Base-by-base conservation (phyloP, 495 filamentous ascomycete species). In the Penicillium silybi region DNA sequence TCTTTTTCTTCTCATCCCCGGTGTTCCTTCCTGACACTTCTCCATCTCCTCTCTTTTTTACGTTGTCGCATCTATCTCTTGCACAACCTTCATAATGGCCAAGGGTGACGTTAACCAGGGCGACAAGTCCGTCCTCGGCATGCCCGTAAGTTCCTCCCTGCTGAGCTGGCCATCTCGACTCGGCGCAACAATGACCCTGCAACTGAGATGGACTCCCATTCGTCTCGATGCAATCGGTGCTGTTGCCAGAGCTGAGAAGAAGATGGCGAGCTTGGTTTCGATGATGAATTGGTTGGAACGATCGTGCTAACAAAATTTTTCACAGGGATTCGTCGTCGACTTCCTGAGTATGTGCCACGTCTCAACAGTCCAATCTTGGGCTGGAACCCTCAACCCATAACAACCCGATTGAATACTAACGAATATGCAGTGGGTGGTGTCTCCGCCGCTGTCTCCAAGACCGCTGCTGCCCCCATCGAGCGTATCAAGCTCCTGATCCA, bases 401-500 rank as follows among this genome's bases (percentile, higher is more conserved):
- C 1, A 11, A 25, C 46, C 27, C 6, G 23, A 42, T 32, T 27
- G 29, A 27, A 53, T 66, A 65, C 65, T 73, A 64, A 74, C 71
- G 54, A 38, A 49, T 32, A 44, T 54, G 68, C 65, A 93, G 90
- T 97, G 95, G 93, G 93, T 88, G 93, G 93, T 96, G 87, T 98
- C 61, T 96, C 93, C 67, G 93, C 93, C 70, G 93, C 93, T 77
- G 91, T 98, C 86, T 97, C 93, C 66, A 98, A 98, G 88, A 98
- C 93, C 63, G 95, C 95, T 70, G 93, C 93, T 74, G 93, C 93
- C 79, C 93, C 93, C 78, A 98, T 98, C 67, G 93, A 98, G 90
- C 93, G 93, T 89, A 87, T 98, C 81, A 98, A 98, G 90, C 93
- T 98, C 70, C 89, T 98, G 66, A 95, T 98, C 83, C 93, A 98